Evolutionary conservation across 2,329 filamentous ascomycete species (phyloP).

Genomic region (Alternaria infectoria): DNA sequence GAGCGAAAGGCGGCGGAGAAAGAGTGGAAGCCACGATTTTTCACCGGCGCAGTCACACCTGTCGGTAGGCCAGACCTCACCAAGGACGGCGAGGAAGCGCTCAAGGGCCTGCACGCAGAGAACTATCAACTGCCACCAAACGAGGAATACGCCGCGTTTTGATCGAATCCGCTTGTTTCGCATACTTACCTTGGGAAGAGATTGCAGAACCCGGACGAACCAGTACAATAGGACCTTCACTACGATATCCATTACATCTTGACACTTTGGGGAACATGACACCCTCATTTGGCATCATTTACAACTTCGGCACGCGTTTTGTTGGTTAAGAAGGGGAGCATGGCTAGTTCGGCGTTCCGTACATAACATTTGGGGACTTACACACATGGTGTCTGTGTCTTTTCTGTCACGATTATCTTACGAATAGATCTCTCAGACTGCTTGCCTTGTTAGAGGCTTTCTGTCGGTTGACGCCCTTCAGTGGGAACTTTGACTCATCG

Average conservation of each 20-base stretch:
- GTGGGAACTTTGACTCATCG: neutral
- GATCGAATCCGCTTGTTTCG: neutral
- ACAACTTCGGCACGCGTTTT: constrained; percentile 3
- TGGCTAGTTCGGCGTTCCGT: constrained; percentile 18
- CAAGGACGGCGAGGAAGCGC: constrained; percentile 63
- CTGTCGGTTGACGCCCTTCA: neutral
- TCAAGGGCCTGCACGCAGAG: constrained; percentile 62
- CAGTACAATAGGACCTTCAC: constrained; percentile 17
- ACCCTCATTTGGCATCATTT: constrained; percentile 17
- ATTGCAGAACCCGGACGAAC: constrained; percentile 5
- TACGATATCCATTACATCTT: constrained; percentile 18
- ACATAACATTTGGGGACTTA: neutral
- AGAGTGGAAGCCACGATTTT: constrained; percentile 88
- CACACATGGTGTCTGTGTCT: constrained; percentile 2
- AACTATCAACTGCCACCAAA: constrained; percentile 57
- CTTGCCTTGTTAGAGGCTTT: constrained; percentile 4
- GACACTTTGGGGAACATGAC: constrained; percentile 4
- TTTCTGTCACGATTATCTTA: constrained; percentile 8
- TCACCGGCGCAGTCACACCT: constrained; percentile 67
- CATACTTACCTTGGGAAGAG: neutral
- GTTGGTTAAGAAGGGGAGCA: constrained; percentile 18
- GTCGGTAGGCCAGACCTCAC: constrained; percentile 68
- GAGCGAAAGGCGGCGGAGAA: constrained; percentile 73
- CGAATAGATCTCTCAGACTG: constrained; percentile 14
- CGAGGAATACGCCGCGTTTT: constrained; percentile 50